A percentile compares a stretch with the other conserved stretches of the same genome.
These are phyloP conservation scores for Cryptococcus sp. DNA, from an alignment of 1,284 basidiomycete genomes.

Conservation along the genomic window DNA sequence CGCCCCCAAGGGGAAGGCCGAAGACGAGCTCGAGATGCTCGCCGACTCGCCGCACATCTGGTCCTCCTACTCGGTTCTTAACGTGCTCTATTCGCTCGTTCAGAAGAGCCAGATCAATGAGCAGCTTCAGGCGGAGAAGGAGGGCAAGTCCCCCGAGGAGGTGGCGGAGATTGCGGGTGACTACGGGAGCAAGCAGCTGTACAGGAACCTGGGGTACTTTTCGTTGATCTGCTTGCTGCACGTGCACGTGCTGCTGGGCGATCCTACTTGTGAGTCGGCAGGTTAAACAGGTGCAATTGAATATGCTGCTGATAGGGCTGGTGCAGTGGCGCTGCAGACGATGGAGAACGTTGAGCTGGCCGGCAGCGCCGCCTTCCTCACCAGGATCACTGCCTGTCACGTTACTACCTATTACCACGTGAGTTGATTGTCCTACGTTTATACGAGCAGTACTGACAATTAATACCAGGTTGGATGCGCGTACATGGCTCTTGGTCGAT, in stretches of 20 bases:
- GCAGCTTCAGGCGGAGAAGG: constrained; percentile 76
- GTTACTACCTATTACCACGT: constrained; percentile 54
- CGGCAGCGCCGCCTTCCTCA: constrained; percentile 75
- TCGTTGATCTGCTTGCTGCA: constrained; percentile 91
- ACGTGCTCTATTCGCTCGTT: constrained; percentile 95
- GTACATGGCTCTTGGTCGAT: constrained; percentile 90
- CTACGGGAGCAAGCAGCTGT: constrained; percentile 83
- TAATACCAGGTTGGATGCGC: constrained; percentile 85
- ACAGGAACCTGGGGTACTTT: constrained; percentile 97
- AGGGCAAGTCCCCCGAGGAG: constrained; percentile 76
- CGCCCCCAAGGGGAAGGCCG: constrained; percentile 77
- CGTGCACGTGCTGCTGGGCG: constrained; percentile 92
- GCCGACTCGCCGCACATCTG: constrained; percentile 76
- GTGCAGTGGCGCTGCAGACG: constrained; percentile 80
- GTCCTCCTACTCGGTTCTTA: constrained; percentile 96
- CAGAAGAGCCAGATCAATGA: constrained; percentile 96
- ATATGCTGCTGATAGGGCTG: neutral
- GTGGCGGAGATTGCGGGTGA: constrained; percentile 86
- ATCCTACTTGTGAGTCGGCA: constrained; percentile 63
- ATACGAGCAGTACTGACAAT: neutral
- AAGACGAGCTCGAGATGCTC: constrained; percentile 81
- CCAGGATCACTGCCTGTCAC: constrained; percentile 89
- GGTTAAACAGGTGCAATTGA: neutral
- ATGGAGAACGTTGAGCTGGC: constrained; percentile 90
- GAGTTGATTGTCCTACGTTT: neutral